phyloP scores from a whole-genome alignment of 1,139 yeast genomes.

The Ogataea hybrid region DNA sequence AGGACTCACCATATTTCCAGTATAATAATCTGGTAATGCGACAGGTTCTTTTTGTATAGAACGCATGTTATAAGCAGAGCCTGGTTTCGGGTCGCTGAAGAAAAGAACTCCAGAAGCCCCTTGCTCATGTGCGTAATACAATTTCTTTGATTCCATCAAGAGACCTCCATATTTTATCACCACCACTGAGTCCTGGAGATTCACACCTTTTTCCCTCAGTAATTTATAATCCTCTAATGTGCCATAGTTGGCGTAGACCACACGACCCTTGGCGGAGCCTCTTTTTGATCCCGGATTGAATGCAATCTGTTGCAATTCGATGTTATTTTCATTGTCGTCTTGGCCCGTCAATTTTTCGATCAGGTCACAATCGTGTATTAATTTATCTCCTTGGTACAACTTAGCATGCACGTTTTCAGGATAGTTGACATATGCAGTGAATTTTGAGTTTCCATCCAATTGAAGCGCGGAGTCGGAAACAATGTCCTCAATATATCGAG shows the following conservation, averaged over 20 bases:
- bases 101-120: slow-evolving; percentile 59
- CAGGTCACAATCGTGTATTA: slow-evolving; percentile 30
- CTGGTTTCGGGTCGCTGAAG: slow-evolving; percentile 42
- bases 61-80: slow-evolving; percentile 33
- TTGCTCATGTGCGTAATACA: slow-evolving; percentile 46
- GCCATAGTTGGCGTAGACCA: slow-evolving; percentile 68
- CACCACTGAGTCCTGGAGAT: slow-evolving; percentile 46
- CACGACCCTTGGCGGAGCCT: slow-evolving; percentile 51
- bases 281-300: slow-evolving; percentile 69
- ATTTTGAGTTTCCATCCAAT: slow-evolving; percentile 47
- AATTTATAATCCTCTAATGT: slow-evolving; percentile 51
- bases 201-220: slow-evolving; percentile 39
- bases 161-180: slow-evolving; percentile 50
- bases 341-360: slow-evolving; percentile 22
- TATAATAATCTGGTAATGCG: slow-evolving; percentile 59
- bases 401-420: slow-evolving; percentile 36
- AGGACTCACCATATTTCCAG: slow-evolving; percentile 81
- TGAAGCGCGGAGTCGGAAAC: slow-evolving; percentile 57
- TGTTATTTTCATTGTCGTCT: slow-evolving; percentile 2
- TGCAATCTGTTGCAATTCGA: slow-evolving; percentile 35
- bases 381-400: slow-evolving; percentile 18
- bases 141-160: slow-evolving; percentile 46
- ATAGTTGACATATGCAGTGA: slow-evolving; percentile 60
- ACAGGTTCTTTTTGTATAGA: slow-evolving; percentile 64
- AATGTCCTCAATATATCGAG: slow-evolving; percentile 60